phyloP scores from a whole-genome alignment of 1,139 yeast species.

The Sugiyamaella sp. region DNA sequence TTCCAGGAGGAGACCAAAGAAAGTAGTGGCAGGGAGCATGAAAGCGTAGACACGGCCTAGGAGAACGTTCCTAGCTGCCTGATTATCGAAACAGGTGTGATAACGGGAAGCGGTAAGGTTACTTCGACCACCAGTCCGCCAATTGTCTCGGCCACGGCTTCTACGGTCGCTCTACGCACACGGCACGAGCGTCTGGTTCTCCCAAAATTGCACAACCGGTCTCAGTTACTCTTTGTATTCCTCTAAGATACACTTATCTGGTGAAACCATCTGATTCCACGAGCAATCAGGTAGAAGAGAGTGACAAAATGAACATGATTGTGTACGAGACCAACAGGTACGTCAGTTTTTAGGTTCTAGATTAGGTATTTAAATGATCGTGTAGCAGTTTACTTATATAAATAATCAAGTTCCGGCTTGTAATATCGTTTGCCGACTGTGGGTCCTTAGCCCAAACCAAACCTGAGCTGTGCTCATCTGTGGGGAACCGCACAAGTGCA shows the following conservation, averaged over 20 bases:
- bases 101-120: background rate
- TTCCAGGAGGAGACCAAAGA: too few relatives aligned
- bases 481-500: too few relatives aligned
- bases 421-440: too few relatives aligned
- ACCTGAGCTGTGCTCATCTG: too few relatives aligned
- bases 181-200: background rate
- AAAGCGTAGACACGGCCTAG: too few relatives aligned
- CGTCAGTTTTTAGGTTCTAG: too few relatives aligned
- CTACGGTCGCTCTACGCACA: too few relatives aligned
- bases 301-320: background rate
- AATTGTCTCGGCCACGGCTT: background rate
- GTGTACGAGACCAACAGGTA: constrained; percentile 24
- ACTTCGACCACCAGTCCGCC: background rate
- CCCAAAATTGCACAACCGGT: background rate
- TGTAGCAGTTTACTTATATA: too few relatives aligned
- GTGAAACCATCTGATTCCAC: constrained; percentile 37
- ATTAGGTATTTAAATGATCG: too few relatives aligned
- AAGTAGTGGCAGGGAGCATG: too few relatives aligned
- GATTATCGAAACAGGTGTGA: background rate
- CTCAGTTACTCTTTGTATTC: constrained; percentile 30
- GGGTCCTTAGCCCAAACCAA: too few relatives aligned
- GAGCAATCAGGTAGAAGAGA: background rate
- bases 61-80: background rate
- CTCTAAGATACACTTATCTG: constrained; percentile 48
- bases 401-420: too few relatives aligned